phyloP scores from a whole-genome alignment of 495 filamentous ascomycete genomes.

The Glutinoglossum americanum region DNA sequence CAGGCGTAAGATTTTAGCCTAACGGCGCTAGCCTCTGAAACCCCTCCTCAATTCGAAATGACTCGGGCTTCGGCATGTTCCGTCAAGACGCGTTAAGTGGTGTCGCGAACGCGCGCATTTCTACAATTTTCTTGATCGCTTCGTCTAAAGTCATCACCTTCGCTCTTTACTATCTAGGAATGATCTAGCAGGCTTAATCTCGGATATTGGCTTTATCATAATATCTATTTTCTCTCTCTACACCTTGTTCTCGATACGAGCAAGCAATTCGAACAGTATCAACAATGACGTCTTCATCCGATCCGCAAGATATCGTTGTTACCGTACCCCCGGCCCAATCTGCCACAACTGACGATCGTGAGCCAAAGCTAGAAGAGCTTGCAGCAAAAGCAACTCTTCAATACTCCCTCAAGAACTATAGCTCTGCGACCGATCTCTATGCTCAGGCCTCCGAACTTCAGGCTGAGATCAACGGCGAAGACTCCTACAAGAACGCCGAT shows the following conservation, averaged over 20 bases:
- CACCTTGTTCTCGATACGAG: background rate
- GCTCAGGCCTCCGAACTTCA: conserved; percentile 78
- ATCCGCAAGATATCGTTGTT: background rate
- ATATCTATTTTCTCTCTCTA: background rate
- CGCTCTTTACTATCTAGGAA: background rate
- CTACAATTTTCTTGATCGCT: background rate
- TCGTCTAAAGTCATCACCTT: background rate
- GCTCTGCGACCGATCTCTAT: conserved; percentile 64
- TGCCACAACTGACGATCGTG: background rate
- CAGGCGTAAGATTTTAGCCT: too few relatives aligned
- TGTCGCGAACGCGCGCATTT: conserved; percentile 1
- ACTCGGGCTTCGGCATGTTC: background rate
- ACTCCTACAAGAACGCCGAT: conserved; percentile 73
- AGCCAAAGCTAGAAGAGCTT: conserved; percentile 13
- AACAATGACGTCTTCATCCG: background rate
- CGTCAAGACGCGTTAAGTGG: conserved; percentile 2
- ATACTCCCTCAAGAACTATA: conserved; percentile 72
- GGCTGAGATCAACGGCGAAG: conserved; percentile 76
- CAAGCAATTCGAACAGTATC: background rate
- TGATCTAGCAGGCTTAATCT: background rate
- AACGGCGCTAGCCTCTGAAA: too few relatives aligned
- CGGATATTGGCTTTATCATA: background rate
- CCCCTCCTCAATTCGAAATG: too few relatives aligned
- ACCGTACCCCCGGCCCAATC: background rate
- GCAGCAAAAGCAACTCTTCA: conserved; percentile 38